Evolutionary conservation across 768 basidiomycete genomes (phyloP).

Genomic region (Suillus fuscotomentosus): DNA sequence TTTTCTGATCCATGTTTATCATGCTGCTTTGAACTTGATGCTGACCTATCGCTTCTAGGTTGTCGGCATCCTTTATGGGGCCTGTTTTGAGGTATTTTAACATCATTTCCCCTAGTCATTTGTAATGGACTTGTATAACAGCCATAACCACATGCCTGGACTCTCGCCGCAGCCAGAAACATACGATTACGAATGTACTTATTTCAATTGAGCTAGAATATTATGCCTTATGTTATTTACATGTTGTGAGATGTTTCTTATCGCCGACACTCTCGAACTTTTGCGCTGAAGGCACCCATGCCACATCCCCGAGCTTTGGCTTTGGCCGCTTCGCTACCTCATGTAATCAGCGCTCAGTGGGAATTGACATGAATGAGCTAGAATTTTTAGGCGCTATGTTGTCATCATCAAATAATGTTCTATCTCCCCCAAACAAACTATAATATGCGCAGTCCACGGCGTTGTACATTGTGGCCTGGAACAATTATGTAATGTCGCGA

Average conservation of each 20-base stretch:
- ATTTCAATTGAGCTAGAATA: not conserved
- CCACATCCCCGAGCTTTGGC: not conserved
- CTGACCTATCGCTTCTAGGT: constrained; percentile 1
- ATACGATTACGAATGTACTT: not conserved
- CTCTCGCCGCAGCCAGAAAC: not conserved
- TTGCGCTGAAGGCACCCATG: not conserved
- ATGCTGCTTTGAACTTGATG: not conserved
- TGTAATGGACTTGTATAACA: not conserved
- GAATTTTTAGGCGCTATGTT: no score
- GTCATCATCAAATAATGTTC: no score
- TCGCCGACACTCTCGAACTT: not conserved
- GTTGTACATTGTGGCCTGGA: no score
- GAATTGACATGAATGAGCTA: not conserved
- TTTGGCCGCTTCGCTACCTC: no score
- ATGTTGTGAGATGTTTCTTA: not conserved
- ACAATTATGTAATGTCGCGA: no score
- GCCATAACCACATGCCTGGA: not conserved
- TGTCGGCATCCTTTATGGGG: not conserved
- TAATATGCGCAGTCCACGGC: no score
- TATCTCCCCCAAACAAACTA: no score
- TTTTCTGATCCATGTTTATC: not conserved
- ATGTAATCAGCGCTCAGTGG: no score
- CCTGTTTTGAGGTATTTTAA: not conserved
- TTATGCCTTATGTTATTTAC: not conserved
- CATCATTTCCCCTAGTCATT: not conserved